Base-by-base conservation (phyloP, 1,284 basidiomycete species). In the Boletus putidus region DNA sequence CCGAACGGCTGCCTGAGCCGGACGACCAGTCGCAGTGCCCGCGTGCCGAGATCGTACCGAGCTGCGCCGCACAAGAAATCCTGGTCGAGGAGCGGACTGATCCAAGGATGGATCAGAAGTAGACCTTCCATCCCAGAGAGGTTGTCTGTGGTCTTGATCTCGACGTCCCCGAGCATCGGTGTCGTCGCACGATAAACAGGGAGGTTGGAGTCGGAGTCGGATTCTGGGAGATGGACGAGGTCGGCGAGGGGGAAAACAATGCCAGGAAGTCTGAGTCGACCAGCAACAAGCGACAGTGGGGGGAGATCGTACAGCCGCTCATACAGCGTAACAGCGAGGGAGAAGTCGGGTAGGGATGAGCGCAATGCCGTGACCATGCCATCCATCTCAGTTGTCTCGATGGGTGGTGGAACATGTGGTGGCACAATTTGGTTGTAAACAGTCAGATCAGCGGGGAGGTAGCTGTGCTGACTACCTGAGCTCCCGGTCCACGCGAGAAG, bases 401-500 rank as follows among this genome's bases (percentile, higher is more conserved):
- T 42, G 7, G 29, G 40, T 4, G 4, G 31, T 15, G 56, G 50
- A 16, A 66, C 4, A 21, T 61, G 57, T 2, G 21, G 37, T 4
- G 50, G 47, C 1, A 20, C 5, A 3, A 44, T 33, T 18, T 65
- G 18, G 11, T 31, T 20, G 21, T 67, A 65, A 12, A 51, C 62
- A 2, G 18, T 40, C 23, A 63, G n/a, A 25, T 63, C 36, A 2
- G 5, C 9, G 0, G 62, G 62, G 4, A 63, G 51, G 43, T 49
- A 66, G 29, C 61, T 63, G 33, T 63, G 48, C 27, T 65, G 33
- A 4, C 21, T 3, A 10, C 60, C 36, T 6, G 53, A 16, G 11
- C 2, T 6, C 2, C 62, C 64, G 2, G 53, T 64, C 63, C 65
- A 65, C 18, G 62, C 62, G 6, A 64, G 65, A 36, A 64, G 44